Base-by-base conservation (phyloP, 2,329 filamentous ascomycete species). In the Tolypocladium tropicale region DNA sequence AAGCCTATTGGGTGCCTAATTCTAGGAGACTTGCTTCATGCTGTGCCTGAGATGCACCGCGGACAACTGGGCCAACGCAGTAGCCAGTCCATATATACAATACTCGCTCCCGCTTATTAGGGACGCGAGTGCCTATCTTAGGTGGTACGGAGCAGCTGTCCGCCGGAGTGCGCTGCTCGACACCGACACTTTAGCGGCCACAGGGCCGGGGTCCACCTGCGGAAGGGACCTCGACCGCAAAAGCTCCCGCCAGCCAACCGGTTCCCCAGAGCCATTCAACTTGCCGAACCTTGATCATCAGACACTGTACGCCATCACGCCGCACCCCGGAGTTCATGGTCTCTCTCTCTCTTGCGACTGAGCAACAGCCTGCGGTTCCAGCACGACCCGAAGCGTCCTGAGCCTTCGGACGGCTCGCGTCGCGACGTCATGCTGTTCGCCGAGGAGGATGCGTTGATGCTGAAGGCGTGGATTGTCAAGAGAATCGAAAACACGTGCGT, bases 381-480 rank as follows among this genome's bases (percentile, higher is more conserved):
- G 36, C 11, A 50, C 53, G 54, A 56, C n/a, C 39, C 21, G 32
- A 50, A 25, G n/a, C 23, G 41, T 25, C 25, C 14, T 11, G 46
- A n/a, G 16, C 46, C 46, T 21, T 14, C 14, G 18, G 18, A 50
- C 23, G 30, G 50, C 18, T 33, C 36, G 9, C 21, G 25, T 25
- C 25, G 41, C 34, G 51, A 10, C 60, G 72, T 63, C 55, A 86
- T 86, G 83, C 66, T 86, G 62, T 86, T 86, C 64, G 70, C 78
- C 49, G 83, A 86, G 65, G 78, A 80, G 63, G 81, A 88, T 69
- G 76, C 78, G 69, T 74, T 79, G 55, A 72, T 80, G 58, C 77
- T 94, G 55, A 91, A 90, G 75, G 77, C 79, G 58, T 93, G 88
- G 88, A 84, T 92, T 59, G 83, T 91, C 59, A 86, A 86, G 72